These are phyloP conservation scores for Aspergillus chevalieri DNA, from an alignment of 2,329 filamentous ascomycete genomes.

Conservation along the genomic window DNA sequence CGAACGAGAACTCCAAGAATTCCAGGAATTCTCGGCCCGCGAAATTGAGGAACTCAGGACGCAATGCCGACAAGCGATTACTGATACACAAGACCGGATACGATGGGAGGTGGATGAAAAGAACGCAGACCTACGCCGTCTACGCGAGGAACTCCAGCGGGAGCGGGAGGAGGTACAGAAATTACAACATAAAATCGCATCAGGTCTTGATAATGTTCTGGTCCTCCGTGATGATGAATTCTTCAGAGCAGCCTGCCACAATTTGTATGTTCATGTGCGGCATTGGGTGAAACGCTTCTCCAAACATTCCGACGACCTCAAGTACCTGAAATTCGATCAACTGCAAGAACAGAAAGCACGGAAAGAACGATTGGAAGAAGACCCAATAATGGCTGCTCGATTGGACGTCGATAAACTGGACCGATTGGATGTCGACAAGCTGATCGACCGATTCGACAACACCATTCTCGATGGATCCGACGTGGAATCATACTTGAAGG, in stretches of 20 bases:
- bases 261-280: constrained; percentile 90
- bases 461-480: constrained; percentile 89
- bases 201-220: constrained; percentile 67
- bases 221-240: constrained; percentile 82
- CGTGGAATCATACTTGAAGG: constrained; percentile 78
- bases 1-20: constrained; percentile 60
- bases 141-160: constrained; percentile 71
- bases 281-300: constrained; percentile 98
- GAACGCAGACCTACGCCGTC: constrained; percentile 71
- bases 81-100: constrained; percentile 58
- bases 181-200: constrained; percentile 55
- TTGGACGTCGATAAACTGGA: no score
- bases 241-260: constrained; percentile 88
- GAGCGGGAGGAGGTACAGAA: constrained; percentile 58
- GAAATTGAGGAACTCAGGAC: constrained; percentile 64
- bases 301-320: constrained; percentile 89
- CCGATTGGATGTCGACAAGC: constrained; percentile 75
- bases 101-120: constrained; percentile 62
- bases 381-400: no score
- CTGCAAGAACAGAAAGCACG: neutral
- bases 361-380: no score
- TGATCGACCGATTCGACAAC: constrained; percentile 90
- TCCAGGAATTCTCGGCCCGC: constrained; percentile 57
- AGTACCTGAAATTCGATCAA: constrained; percentile 75
- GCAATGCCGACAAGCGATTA: constrained; percentile 57